Evolutionary conservation across 2,329 filamentous ascomycete genomes (phyloP).

Genomic region (Epichloe coenophiala): DNA sequence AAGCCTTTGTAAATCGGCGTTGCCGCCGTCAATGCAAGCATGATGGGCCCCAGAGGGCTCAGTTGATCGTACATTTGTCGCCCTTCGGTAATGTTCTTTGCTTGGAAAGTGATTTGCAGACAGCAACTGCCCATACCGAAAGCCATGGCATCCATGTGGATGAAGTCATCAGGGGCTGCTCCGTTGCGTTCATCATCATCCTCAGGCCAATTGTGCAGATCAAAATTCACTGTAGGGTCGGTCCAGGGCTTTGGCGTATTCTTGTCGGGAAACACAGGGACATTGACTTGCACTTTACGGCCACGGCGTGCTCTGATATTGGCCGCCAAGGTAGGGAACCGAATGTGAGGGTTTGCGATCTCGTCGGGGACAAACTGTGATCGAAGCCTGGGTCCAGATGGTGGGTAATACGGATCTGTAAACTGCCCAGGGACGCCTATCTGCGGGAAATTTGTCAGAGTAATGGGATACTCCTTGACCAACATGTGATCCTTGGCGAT

Average conservation of each 20-base stretch:
- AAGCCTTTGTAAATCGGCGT: conserved; percentile 98
- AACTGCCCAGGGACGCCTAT: conserved; percentile 73
- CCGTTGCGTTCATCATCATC: conserved; percentile 87
- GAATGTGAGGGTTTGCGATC: conserved; percentile 91
- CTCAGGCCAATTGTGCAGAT: conserved; percentile 86
- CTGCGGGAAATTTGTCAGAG: conserved; percentile 88
- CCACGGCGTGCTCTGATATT: conserved; percentile 85
- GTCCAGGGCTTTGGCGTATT: conserved; percentile 80
- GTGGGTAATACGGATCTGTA: conserved; percentile 73
- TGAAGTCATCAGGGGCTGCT: conserved; percentile 78
- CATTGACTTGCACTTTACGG: conserved; percentile 90
- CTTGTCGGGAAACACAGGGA: conserved; percentile 78
- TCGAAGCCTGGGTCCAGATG: conserved; percentile 70
- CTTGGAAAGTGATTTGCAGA: conserved; percentile 95
- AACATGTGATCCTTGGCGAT: conserved; percentile 95
- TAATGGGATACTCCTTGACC: conserved; percentile 76
- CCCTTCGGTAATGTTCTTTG: conserved; percentile 93
- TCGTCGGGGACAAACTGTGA: conserved; percentile 95
- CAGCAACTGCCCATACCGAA: conserved; percentile 99
- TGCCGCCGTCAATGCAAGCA: conserved; percentile 85
- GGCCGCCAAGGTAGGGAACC: conserved; percentile 88
- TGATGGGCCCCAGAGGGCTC: conserved; percentile 81
- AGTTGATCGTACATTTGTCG: conserved; percentile 90
- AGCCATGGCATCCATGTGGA: conserved; percentile 99
- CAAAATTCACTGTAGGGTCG: conserved; percentile 86